phyloP scores from a whole-genome alignment of 345 rosid species.

The Salix udensis region DNA sequence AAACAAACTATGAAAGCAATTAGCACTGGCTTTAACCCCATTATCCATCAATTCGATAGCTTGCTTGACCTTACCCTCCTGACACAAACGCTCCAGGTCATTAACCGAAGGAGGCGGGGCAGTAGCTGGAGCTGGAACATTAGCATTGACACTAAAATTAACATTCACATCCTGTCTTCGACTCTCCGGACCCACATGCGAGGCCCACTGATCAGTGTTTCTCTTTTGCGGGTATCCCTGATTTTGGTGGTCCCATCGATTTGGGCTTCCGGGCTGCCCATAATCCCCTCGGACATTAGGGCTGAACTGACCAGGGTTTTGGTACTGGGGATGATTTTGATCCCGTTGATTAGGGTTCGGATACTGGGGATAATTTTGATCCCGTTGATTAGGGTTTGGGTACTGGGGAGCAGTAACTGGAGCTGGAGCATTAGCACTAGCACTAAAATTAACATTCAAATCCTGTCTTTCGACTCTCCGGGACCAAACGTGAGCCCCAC shows the following conservation, averaged over 20 bases:
- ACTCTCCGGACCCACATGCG: background rate
- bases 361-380: conserved; percentile 5
- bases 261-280: conserved; percentile 32
- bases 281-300: conserved; percentile 14
- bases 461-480: background rate
- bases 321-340: conserved; percentile 24
- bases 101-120: conserved; percentile 24
- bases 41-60: conserved; percentile 61
- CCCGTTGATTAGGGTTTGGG: background rate
- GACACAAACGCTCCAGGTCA: conserved; percentile 45
- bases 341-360: conserved; percentile 2
- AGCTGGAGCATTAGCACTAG: background rate
- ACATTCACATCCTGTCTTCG: background rate
- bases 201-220: conserved; percentile 25
- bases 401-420: background rate
- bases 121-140: background rate
- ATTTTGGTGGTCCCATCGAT: conserved; percentile 38
- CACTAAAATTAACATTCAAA: conserved; percentile 11
- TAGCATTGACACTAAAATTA: conserved; percentile 7
- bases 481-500: conserved; percentile 7
- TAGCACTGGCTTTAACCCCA: conserved; percentile 52
- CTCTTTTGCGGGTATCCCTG: conserved; percentile 27
- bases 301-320: conserved; percentile 11
- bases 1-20: conserved; percentile 48
- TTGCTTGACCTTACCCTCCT: conserved; percentile 53